Base-by-base conservation (phyloP, 148 eudicot genomes). In the Heliosperma pusillum region DNA sequence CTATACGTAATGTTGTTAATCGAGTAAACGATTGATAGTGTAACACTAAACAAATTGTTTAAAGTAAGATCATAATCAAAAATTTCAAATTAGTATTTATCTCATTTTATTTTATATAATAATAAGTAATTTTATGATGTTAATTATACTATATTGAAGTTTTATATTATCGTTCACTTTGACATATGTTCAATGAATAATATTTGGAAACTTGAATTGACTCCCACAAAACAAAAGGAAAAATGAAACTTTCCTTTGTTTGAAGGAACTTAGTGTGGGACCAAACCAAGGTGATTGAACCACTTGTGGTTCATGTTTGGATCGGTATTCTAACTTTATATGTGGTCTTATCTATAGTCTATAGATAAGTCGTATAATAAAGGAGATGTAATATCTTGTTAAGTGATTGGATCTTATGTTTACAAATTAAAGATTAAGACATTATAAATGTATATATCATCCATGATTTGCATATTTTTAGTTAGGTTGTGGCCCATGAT, bases 291-390 rank as follows among this genome's bases (percentile, higher is more conserved):
- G 7, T 77, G 86, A 81, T 70, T 42, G 74, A 78, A 77, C 75
- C 80, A 80, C 73, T 78, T 83, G 87, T 85, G 88, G 88, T 22
- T 85, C 50, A 73, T 24, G 77, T 72, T 81, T 45, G 58, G 71
- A 50, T 72, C 47, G 42, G 7, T 33, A 52, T 66, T 67, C 74
- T 65, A 44, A 62, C 66, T 77, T 81, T 36, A 60, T n/a, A 77
- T n/a, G 77, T 67, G 57, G n/a, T 44, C 83, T 77, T 81, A 81
- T 81, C 55, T 7, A 50, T 50, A 50, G 55, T 50, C 74, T 60
- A 30, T 21, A 66, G 22, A 76, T 69, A 59, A 60, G 27, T 60
- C 65, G 67, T 74, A n/a, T 77, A 45, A 61, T 73, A 67, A 72
- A 77, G 65, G 29, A 63, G 67, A 66, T 25, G 65, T 42, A 66